Conservation (phyloP, 179 eudicot genomes). For the Spergularia azorica region DNA sequence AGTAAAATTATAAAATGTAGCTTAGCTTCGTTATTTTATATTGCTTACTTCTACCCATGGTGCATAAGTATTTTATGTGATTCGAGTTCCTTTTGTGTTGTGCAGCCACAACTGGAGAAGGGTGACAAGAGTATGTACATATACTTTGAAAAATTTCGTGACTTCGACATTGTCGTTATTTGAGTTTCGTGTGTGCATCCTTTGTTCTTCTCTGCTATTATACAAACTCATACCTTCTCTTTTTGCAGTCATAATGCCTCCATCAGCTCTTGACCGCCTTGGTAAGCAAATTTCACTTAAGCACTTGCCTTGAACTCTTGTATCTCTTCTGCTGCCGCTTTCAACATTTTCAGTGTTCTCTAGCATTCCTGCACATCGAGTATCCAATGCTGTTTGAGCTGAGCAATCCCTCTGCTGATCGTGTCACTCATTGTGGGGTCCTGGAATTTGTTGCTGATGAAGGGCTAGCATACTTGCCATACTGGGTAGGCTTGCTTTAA, state of each 20-base stretch:
- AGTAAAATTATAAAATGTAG: no score
- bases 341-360: not conserved
- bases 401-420: slow-evolving; percentile 35
- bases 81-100: slow-evolving; percentile 15
- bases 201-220: not conserved
- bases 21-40: not conserved
- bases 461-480: slow-evolving; percentile 38
- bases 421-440: slow-evolving; percentile 44
- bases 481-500: slow-evolving; percentile 31
- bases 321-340: slow-evolving; percentile 9
- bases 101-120: slow-evolving; percentile 45
- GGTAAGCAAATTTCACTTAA: slow-evolving; percentile 22
- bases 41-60: not conserved
- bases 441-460: slow-evolving; percentile 46
- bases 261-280: slow-evolving; percentile 45
- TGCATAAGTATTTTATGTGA: slow-evolving; percentile 19
- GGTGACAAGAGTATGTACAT: slow-evolving; percentile 42
- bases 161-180: slow-evolving; percentile 4
- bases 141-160: slow-evolving; percentile 6
- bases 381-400: slow-evolving; percentile 45
- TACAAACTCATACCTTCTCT: slow-evolving; percentile 19
- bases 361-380: slow-evolving; percentile 41
- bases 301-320: not conserved
- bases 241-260: slow-evolving; percentile 44
- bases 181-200: not conserved